Base-by-base conservation (phyloP, 345 rosid species). In the Camelina neglecta region DNA sequence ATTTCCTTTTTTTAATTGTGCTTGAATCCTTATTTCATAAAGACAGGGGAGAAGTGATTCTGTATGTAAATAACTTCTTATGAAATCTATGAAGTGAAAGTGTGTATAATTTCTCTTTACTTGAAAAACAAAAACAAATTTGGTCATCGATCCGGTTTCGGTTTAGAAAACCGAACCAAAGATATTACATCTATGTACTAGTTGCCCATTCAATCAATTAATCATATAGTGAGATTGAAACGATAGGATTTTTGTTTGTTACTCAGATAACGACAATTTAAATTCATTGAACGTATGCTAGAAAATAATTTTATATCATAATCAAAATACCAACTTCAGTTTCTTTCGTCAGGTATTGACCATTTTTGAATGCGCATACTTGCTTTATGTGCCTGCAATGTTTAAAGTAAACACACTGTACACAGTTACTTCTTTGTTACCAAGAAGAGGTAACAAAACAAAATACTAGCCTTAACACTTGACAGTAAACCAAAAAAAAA, bases 341-440 rank as follows among this genome's bases (percentile, higher is more conserved):
- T 18, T 64, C 18, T 55, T 47, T 11, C 11, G 6, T 57, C 51
- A 2, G 60, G 57, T 18, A 49, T 5, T 0, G 33, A 39, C 69
- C 56, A 68, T 4, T 50, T 41, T 0, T 16, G 29, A 12, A 75
- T 60, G 13, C 63, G 69, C 16, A 29, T 6, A 31, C 13, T 60
- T 50, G 74, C 69, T 13, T 68, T 50, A 5, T 75, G 38, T 23
- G 74, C 74, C 79, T 68, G 23, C 18, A 57, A 50, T 15, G 8
- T 12, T 23, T 11, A 2, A 26, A 24, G 29, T 26, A 21, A 53
- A 5, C 15, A 53, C 3, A n/a, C 57, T 7, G 29, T 5, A 53
- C 2, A 53, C 15, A 53, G 3, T 53, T 4, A 53, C 3, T 53
- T 23, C 0, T 1, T 7, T 45, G 6, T 21, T 21, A 50, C 54